A percentile compares a stretch with the other conserved stretches of the same genome.
phyloP scores from a whole-genome alignment of 2,329 filamentous ascomycete genomes.

The Pyrenochaeta sp. region DNA sequence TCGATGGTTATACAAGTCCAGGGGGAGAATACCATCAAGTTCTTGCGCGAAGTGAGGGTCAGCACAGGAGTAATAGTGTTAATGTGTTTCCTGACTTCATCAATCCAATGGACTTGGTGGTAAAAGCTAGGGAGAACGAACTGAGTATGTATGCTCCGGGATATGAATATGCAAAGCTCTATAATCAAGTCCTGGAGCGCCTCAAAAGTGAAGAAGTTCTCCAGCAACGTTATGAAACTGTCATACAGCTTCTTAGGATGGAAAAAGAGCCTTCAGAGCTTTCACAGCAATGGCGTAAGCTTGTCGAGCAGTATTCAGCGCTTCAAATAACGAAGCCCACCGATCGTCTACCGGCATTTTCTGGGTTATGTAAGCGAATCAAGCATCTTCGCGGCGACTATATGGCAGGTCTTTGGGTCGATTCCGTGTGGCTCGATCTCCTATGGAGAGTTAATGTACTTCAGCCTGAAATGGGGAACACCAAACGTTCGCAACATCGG shows the following conservation, averaged over 20 bases:
- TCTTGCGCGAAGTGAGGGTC: constrained; percentile 9
- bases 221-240: neutral
- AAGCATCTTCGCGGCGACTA: constrained; percentile 22
- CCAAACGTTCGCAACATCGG: constrained; percentile 5
- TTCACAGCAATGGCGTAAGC: constrained; percentile 15
- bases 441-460: constrained; percentile 25
- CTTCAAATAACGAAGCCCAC: constrained; percentile 13
- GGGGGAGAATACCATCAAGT: constrained; percentile 8
- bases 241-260: neutral
- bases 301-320: constrained; percentile 26
- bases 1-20: constrained; percentile 10
- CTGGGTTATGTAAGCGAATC: constrained; percentile 20
- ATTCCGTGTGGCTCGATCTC: constrained; percentile 25
- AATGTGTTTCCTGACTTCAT: neutral
- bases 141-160: too few species aligned
- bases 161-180: too few species aligned
- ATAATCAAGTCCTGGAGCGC: too few species aligned
- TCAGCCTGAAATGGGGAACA: neutral
- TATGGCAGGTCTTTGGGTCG: constrained; percentile 23
- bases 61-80: constrained; percentile 5
- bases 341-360: constrained; percentile 23
- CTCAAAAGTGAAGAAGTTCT: too few species aligned
- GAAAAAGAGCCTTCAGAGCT: constrained; percentile 15
- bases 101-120: too few species aligned
- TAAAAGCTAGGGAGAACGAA: too few species aligned